These are phyloP conservation scores for Harringtonia aguacate DNA, from an alignment of 2,329 filamentous ascomycete species.

Conservation along the genomic window DNA sequence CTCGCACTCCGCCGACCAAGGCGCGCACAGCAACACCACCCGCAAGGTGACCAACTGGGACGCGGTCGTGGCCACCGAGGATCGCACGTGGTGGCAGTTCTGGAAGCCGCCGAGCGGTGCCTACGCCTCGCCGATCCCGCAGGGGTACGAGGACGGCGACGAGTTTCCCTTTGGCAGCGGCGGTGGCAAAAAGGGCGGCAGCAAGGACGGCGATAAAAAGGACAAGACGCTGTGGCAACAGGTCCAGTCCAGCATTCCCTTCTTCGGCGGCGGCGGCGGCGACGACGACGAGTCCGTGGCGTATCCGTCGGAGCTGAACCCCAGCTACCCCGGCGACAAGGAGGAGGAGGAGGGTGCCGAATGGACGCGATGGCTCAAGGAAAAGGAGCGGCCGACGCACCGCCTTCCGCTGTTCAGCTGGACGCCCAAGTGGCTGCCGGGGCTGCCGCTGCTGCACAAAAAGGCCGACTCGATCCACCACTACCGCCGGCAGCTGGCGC, in stretches of 20 bases:
- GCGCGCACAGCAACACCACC: conserved; percentile 35
- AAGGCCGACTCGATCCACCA: conserved; percentile 95
- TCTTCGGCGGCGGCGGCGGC: conserved; percentile 28
- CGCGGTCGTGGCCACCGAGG: conserved; percentile 35
- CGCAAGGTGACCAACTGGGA: conserved; percentile 38
- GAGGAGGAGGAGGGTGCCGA: conserved; percentile 52
- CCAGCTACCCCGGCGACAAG: conserved; percentile 47
- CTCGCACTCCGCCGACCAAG: conserved; percentile 3
- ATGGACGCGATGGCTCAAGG: conserved; percentile 76
- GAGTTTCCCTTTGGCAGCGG: conserved; percentile 26
- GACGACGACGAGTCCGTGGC: conserved; percentile 30
- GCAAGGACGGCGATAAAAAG: conserved; percentile 17
- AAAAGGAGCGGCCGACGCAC: conserved; percentile 77
- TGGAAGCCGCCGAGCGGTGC: conserved; percentile 53
- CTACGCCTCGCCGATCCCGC: conserved; percentile 51
- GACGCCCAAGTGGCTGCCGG: conserved; percentile 58
- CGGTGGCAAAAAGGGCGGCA: neutral
- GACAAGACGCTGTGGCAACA: conserved; percentile 38
- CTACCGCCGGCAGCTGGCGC: conserved; percentile 75
- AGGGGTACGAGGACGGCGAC: conserved; percentile 33
- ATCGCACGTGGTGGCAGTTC: conserved; percentile 48
- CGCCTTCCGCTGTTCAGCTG: conserved; percentile 52
- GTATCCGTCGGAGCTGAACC: conserved; percentile 55
- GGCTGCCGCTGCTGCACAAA: conserved; percentile 67
- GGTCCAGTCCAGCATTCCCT: conserved; percentile 38